Evolutionary conservation across 257 asterid species (phyloP), one percentile per base, ranked within the genome.

Genomic region (Penstemon barbatus): DNA sequence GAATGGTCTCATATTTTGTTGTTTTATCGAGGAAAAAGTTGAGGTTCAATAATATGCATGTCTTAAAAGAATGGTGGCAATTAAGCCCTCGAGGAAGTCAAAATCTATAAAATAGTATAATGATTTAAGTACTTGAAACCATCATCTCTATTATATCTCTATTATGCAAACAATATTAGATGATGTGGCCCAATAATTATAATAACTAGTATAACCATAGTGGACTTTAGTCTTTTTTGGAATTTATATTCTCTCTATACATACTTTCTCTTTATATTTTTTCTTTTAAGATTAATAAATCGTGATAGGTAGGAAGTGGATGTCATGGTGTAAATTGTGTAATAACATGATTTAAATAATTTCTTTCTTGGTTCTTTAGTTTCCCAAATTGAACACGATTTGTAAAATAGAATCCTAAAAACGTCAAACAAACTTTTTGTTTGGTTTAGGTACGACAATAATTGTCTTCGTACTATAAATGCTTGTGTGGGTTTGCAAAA

Each of bases 171-270:
- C 88, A 83, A 72, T 50, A 57, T 43, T 67, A 55, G 44, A 71
- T 83, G 86, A 83, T 72, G 82, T 83, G 95, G 69, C 85, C 93
- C 86, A 79, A 51, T 56, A 62, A 18, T 41, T 73, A 76, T 79
- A 6, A 77, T 78, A 64, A 66, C 65, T 69, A 36, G 19, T 25
- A 25, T 25, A 1, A 74, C 72, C 72, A 64, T 5, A 76, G 55
- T 33, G 51, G 69, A 53, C 62, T 42, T 6, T 9, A 3, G 33
- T 51, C 45, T 51, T 8, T 3, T 62, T 57, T 57, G 6, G 40
- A 37, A 19, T 39, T 51, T 48, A 9, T 71, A 4, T 15, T 51
- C 57, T 39, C 56, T 61, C 19, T 61, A 42, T 41, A 40, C 54
- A 9, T 12, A 13, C 60, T 3, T 8, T 57, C 33, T 25, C 33